Conservation (phyloP, 2,329 filamentous ascomycete species). For the Thermoascus crustaceus region DNA sequence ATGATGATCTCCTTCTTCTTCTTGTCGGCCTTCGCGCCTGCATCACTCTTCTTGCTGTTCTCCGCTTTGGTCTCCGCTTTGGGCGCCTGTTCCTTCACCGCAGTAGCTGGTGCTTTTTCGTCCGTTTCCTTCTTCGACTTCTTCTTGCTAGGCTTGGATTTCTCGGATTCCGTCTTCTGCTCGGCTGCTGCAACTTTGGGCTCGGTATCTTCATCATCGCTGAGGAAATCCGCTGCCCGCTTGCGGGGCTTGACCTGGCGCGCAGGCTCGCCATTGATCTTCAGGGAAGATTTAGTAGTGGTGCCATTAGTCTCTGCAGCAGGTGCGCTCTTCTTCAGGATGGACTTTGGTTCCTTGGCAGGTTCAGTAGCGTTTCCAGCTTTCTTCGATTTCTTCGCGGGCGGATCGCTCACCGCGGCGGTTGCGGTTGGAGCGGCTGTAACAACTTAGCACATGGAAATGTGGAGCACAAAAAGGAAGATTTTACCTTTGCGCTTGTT, state of each 20-base stretch:
- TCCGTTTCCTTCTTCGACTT: conserved; percentile 31
- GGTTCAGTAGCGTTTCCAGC: conserved; percentile 26
- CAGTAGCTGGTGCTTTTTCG: conserved; percentile 6
- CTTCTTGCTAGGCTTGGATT: conserved; percentile 30
- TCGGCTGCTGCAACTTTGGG: conserved; percentile 14
- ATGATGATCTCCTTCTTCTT: conserved; percentile 14
- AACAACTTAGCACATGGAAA: conserved; percentile 7
- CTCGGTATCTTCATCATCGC: conserved; percentile 31
- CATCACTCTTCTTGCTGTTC: conserved; percentile 31
- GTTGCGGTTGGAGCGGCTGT: conserved; percentile 26
- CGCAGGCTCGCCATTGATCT: conserved; percentile 26
- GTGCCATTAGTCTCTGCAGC: conserved; percentile 14
- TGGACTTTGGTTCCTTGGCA: conserved; percentile 23
- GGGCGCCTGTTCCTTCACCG: conserved; percentile 25
- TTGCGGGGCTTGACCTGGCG: conserved; percentile 38
- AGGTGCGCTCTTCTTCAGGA: conserved; percentile 22
- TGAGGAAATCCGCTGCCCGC: conserved; percentile 41
- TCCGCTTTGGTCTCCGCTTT: conserved; percentile 40
- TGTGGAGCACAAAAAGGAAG: neutral
- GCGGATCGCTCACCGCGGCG: conserved; percentile 35
- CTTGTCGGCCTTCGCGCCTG: conserved; percentile 22
- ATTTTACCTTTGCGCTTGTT: conserved; percentile 50
- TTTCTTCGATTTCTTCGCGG: conserved; percentile 55
- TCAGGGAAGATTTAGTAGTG: conserved; percentile 16
- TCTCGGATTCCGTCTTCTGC: conserved; percentile 12